Evolutionary conservation across 208 protist species (phyloP), one percentile per base, ranked within the genome.

Genomic region (Crithidia bombi): DNA sequence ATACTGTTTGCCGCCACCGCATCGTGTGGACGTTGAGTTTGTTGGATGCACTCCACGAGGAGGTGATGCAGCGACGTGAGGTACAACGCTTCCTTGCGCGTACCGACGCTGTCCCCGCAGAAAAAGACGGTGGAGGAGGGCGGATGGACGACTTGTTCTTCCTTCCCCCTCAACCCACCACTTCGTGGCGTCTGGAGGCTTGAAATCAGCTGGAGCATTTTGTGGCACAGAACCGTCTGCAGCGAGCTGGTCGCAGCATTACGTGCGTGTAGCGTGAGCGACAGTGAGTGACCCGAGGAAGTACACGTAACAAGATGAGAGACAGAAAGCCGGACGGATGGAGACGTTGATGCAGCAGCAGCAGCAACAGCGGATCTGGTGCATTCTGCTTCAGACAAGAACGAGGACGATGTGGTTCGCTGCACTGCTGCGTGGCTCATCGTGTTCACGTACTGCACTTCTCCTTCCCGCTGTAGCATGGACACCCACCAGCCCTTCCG

Each of bases 31-130:
- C 6, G 5, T 9, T 52, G 23, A 10, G 23, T 10, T 15, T 52
- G 12, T 23, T 36, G 28, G 9, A 56, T 4, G 54, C 54, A 59
- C 17, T 62, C 52, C 17, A 55, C 43, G 19, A 71, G 54, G 15
- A 71, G 52, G 5, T 43, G 65, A 21, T 71, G 54, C 30, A 63
- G 32, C 32, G 32, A 5, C 12, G 55, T 56, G 35, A 71, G 12
- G 44, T 46, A 71, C 10, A 71, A 55, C 3, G 41, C 65, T 14
- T 71, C 65, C 26, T 71, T 71, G 39, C 65, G 54, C 33, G 52
- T 71, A 43, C 33, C n/a, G 23, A 33, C 28, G 6, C 33, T 44
- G 38, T 55, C 55, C 15, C 65, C 65, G 5, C 28, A 55, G 15
- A 69, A 62, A 23, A 71, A 71, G 32, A 63, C 43, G 0, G 55